phyloP scores from a whole-genome alignment of 805 yeast genomes.

The Pichia thaimueangensis region DNA sequence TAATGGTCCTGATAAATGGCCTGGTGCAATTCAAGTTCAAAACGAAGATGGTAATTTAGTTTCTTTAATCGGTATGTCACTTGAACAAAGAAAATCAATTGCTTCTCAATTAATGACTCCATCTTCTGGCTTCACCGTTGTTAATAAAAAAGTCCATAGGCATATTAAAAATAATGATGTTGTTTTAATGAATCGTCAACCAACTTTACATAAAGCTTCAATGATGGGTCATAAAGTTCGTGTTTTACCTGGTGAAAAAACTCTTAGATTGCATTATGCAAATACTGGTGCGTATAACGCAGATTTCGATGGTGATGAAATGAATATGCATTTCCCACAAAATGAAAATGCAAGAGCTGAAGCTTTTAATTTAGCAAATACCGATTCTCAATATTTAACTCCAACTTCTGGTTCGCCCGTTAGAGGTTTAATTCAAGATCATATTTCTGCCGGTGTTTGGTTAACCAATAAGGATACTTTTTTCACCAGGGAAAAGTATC shows the following conservation, averaged over 20 bases:
- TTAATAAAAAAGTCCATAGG: slow-evolving; percentile 89
- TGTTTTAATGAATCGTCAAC: slow-evolving; percentile 98
- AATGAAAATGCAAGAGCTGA: slow-evolving; percentile 96
- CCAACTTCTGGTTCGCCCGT: slow-evolving; percentile 98
- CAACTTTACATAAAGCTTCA: slow-evolving; percentile 97
- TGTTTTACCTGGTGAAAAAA: slow-evolving; percentile 95
- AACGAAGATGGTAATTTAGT: slow-evolving; percentile 87
- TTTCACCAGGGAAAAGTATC: slow-evolving; percentile 86
- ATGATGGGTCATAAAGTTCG: slow-evolving; percentile 99
- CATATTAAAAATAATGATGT: slow-evolving; percentile 94
- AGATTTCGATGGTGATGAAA: slow-evolving; percentile 98
- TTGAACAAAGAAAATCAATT: slow-evolving; percentile 89
- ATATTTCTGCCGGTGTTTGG: slow-evolving; percentile 98
- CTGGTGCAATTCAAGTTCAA: slow-evolving; percentile 95
- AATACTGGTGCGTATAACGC: slow-evolving; percentile 99
- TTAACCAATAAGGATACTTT: slow-evolving; percentile 87
- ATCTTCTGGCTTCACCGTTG: slow-evolving; percentile 47
- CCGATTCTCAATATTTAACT: slow-evolving; percentile 94
- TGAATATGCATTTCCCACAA: slow-evolving; percentile 99
- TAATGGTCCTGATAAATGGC: slow-evolving; percentile 98
- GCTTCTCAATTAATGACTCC: slow-evolving; percentile 96
- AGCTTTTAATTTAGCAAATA: slow-evolving; percentile 89
- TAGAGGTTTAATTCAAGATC: slow-evolving; percentile 98
- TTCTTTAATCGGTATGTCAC: slow-evolving; percentile 79
- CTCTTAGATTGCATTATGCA: slow-evolving; percentile 93